Evolutionary conservation across 768 basidiomycete genomes (phyloP).

Genomic region (Leccinum rimulosum): DNA sequence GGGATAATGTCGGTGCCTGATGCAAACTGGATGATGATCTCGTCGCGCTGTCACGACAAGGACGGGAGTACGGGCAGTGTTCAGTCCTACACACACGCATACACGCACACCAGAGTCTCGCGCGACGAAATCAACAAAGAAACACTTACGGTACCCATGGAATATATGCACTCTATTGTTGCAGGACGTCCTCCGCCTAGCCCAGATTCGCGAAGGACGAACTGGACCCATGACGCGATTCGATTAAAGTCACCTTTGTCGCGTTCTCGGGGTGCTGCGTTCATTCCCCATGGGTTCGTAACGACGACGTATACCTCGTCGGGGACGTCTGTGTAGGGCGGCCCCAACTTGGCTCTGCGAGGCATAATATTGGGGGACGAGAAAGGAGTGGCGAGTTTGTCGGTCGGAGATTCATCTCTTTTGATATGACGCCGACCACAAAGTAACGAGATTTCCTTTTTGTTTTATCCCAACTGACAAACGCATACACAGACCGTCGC

Average conservation of each 20-base stretch:
- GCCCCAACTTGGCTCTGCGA: slow-evolving; percentile 22
- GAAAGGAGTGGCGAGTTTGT: slow-evolving; percentile 1
- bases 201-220: slow-evolving; percentile 23
- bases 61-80: not conserved
- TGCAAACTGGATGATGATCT: slow-evolving; percentile 29
- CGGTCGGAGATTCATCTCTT: slow-evolving; percentile 21
- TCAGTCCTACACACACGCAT: not conserved
- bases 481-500: slow-evolving; percentile 35
- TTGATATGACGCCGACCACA: slow-evolving; percentile 8
- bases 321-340: slow-evolving; percentile 26
- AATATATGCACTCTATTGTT: slow-evolving; percentile 23
- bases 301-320: slow-evolving; percentile 25
- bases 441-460: slow-evolving; percentile 12
- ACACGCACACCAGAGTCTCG: not conserved
- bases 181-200: slow-evolving; percentile 10
- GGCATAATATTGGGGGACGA: slow-evolving; percentile 13
- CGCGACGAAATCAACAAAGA: not conserved
- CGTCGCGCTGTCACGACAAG: slow-evolving; percentile 21
- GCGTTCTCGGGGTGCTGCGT: slow-evolving; percentile 7
- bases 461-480: slow-evolving; percentile 5
- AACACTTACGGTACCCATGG: slow-evolving; percentile 32
- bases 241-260: slow-evolving; percentile 16
- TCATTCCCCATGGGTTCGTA: slow-evolving; percentile 24
- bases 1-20: slow-evolving; percentile 24
- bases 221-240: slow-evolving; percentile 25